A percentile compares a stretch with the other conserved stretches of the same genome.
These are phyloP conservation scores for Pythium folliculosum DNA, from an alignment of 352 stramenopile genomes.

Conservation along the genomic window DNA sequence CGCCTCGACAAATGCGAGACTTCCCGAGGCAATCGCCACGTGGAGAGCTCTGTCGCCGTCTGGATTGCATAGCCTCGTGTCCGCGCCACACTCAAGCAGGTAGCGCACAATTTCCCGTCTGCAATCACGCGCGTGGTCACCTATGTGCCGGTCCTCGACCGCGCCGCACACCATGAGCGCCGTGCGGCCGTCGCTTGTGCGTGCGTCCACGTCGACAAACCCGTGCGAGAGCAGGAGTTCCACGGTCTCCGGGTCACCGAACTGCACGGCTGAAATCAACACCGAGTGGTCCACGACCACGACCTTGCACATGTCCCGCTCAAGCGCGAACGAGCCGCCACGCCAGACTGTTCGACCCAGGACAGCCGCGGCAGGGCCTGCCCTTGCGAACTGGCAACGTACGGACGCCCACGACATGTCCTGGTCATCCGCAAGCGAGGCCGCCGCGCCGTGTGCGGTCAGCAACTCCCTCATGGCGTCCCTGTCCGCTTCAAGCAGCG, in stretches of 20 bases:
- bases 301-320: neutral
- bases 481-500: neutral
- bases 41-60: neutral
- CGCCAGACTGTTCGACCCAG: neutral
- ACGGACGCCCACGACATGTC: no score
- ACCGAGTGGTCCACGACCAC: neutral
- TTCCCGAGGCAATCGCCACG: neutral
- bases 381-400: neutral
- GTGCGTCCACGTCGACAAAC: neutral
- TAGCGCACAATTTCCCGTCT: neutral
- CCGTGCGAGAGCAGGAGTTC: neutral
- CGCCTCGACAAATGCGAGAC: neutral
- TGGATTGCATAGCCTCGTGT: neutral
- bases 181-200: neutral
- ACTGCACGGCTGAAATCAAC: neutral
- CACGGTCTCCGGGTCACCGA: neutral
- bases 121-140: neutral
- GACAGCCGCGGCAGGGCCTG: no score
- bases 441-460: no score
- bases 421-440: no score
- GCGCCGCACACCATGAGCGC: neutral
- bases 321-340: neutral
- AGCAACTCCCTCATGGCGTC: no score
- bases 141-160: neutral
- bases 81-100: neutral